Evolutionary conservation across 2,329 filamentous ascomycete species (phyloP), one percentile per base, ranked within the genome.

Genomic region (Claviceps sp.): DNA sequence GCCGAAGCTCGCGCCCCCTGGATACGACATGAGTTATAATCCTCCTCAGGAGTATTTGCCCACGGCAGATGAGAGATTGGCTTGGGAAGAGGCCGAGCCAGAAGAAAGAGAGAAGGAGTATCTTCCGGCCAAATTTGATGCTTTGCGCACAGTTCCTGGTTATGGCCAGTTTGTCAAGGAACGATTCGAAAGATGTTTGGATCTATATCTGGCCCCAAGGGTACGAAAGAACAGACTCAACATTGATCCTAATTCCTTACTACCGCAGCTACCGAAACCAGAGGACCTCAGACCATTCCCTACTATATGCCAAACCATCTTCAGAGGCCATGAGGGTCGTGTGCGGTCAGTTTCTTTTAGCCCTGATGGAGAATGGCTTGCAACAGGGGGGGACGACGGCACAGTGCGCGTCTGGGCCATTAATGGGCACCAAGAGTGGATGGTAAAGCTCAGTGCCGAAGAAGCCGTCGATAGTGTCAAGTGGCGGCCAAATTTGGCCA

Each of bases 221-320:
- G 82, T 98, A 52, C 82, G 91, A 54, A 86, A 94, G 67, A 96
- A 90, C 72, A 87, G 90, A 67, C 80, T 98, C 62, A 95, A 97
- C 70, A 97, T 98, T 63, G 93, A 98, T 61, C 93, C 93, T 3
- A 86, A 87, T 67, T 95, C 89, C 40, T 74, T 98, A 49, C 77
- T 98, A 38, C 91, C 93, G 13, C 96, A 96, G 66, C 76, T 98
- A 7, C 93, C 94, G 7, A 87, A 86, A 54, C 91, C 93, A 0
- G 88, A 95, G 61, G 91, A 98, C 62, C 76, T 98, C 53, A 89
- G 89, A 62, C 93, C 93, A 2, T 98, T 97, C 75, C 93, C 93
- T 14, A 95, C 90, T 0, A 82, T 88, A 8, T 91, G 87, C 60
- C 86, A 90, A 45, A 88, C 89, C 5, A 78, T 95, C 13, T 97